Evolutionary conservation across 495 filamentous ascomycete genomes (phyloP), one percentile per base, ranked within the genome.

Genomic region (Penicillium mononematosum): DNA sequence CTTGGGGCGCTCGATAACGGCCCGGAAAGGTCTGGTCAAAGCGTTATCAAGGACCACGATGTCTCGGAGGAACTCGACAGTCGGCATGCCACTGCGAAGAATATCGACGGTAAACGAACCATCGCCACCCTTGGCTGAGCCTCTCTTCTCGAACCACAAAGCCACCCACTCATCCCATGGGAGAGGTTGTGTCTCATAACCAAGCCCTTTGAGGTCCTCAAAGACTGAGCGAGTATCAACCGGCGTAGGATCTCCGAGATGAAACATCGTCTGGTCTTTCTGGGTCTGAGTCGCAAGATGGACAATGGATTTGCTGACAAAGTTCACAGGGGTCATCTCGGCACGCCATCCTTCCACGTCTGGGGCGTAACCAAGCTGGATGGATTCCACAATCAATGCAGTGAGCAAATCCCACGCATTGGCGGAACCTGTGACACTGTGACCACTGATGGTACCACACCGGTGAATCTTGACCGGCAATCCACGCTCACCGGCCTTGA

Each of bases 281-380:
- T 81, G 65, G 1, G 71, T 78, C 42, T 85, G 75, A 12, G 81
- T 79, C 38, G 79, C 74, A 45, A 88, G 78, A 39, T 83, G 78
- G 31, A 86, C 64, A 54, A 89, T 87, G 0, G 83, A 78, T 58
- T 82, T 81, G 68, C 81, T 85, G 52, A 88, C 82, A 52, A 87
- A 87, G 68, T 89, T 85, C 3, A 86, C 86, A 0, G 86, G 86
- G 3, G 86, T 88, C 85, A 88, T 88, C 70, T 89, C 86, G 0
- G 83, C 84, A 27, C 82, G 80, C 85, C 86, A 88, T 50, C 83
- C 85, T 36, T 83, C 75, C 22, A 88, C 81, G 51, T 86, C 79
- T 0, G 85, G 85, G 5, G 78, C 78, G 51, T 79, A 80, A 20
- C 85, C 85, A 0, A 89, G 62, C 29, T 81, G 79, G 34, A 88